phyloP scores from a whole-genome alignment of 768 basidiomycete genomes.

The Pisolithus albus region DNA sequence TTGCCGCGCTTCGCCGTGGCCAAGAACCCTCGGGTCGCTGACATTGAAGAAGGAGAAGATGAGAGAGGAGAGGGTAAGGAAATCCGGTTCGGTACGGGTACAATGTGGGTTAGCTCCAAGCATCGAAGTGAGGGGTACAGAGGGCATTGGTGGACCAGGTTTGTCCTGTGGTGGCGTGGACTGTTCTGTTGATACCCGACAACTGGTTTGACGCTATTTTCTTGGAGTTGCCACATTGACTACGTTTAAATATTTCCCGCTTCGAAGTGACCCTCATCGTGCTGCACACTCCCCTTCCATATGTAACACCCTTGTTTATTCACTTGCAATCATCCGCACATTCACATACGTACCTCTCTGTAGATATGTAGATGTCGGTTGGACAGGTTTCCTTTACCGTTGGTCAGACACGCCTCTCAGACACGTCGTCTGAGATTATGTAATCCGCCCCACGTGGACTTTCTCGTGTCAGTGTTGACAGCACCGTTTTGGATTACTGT shows the following conservation, averaged over 20 bases:
- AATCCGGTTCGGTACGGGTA: constrained; percentile 74
- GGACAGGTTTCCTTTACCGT: constrained; percentile 3
- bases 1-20: constrained; percentile 62
- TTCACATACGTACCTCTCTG: constrained; percentile 20
- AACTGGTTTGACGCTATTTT: constrained; percentile 1
- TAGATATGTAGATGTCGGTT: constrained; percentile 12
- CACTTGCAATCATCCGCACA: constrained; percentile 16
- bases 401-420: too few relatives aligned
- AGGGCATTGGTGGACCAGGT: constrained; percentile 74
- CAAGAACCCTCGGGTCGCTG: constrained; percentile 34
- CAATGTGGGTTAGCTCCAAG: constrained; percentile 68
- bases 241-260: not conserved
- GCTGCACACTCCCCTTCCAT: constrained; percentile 6
- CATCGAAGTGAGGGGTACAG: constrained; percentile 58
- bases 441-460: too few relatives aligned
- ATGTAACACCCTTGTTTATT: constrained; percentile 29
- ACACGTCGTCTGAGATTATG: too few relatives aligned
- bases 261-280: not conserved
- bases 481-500: too few relatives aligned
- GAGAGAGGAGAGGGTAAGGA: constrained; percentile 47
- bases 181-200: constrained; percentile 53
- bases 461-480: too few relatives aligned
- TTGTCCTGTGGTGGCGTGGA: constrained; percentile 73
- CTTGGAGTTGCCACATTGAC: not conserved
- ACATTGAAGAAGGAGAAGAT: constrained; percentile 67